Evolutionary conservation across 1,284 basidiomycete species (phyloP).

Genomic region (Schizopora paradoxa): DNA sequence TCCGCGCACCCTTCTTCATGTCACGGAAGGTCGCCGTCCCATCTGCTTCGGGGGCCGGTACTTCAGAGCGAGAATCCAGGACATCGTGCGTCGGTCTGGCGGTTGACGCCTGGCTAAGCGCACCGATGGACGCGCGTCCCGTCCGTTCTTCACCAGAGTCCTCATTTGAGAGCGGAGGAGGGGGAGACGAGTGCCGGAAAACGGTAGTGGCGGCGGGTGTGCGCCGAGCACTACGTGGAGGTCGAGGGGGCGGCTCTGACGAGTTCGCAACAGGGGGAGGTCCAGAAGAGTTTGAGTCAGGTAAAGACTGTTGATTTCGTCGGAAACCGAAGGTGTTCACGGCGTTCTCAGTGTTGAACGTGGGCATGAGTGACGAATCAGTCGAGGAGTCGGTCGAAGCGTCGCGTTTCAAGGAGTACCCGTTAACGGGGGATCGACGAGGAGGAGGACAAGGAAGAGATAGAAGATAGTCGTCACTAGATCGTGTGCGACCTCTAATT

Average conservation of each 20-base stretch:
- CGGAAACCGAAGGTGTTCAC: conserved; percentile 26
- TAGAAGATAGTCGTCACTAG: conserved; percentile 18
- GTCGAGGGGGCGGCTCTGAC: conserved; percentile 12
- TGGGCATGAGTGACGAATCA: conserved; percentile 28
- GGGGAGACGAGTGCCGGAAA: conserved; percentile 2
- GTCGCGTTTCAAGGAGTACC: conserved; percentile 1
- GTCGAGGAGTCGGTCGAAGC: conserved; percentile 3
- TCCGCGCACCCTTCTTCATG: conserved; percentile 29
- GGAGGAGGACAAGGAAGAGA: conserved; percentile 31
- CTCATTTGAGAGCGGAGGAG: conserved; percentile 17
- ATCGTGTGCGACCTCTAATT: conserved; percentile 4
- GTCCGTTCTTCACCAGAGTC: conserved; percentile 25
- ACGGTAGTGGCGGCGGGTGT: conserved; percentile 9
- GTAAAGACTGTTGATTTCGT: conserved; percentile 1
- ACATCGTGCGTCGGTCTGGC: conserved; percentile 18
- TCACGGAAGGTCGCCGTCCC: conserved; percentile 45
- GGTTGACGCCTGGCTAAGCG: conserved; percentile 30
- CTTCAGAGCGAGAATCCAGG: no score
- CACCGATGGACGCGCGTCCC: conserved; percentile 24
- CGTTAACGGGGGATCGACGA: conserved; percentile 17
- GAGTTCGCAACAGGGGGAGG: background rate
- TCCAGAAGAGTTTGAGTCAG: background rate
- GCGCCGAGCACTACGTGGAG: conserved; percentile 13
- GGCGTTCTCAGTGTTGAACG: conserved; percentile 29
- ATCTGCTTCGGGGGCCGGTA: no score